Percentiles rank a stretch among this genome's conserved stretches.
These are phyloP conservation scores for Globisporangium lucens DNA, from an alignment of 352 stramenopile genomes.

Conservation along the genomic window DNA sequence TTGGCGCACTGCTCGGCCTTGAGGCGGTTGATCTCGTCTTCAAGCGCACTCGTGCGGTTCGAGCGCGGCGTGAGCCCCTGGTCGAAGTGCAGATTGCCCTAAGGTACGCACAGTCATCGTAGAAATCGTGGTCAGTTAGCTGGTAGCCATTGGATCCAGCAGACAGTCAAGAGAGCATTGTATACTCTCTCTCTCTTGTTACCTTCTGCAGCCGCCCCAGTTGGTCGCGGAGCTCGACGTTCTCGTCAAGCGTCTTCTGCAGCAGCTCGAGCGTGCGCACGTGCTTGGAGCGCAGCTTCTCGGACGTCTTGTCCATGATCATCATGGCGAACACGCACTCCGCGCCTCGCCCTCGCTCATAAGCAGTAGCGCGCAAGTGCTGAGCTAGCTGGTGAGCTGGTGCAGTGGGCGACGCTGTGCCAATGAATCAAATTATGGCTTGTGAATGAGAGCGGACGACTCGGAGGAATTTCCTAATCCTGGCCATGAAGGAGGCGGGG, in stretches of 20 bases:
- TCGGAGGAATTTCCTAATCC: too few relatives aligned
- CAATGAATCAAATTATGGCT: too few relatives aligned
- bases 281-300: constrained; percentile 76
- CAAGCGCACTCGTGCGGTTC: constrained; percentile 45
- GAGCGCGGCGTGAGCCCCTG: constrained; percentile 30
- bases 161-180: not conserved
- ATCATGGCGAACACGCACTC: constrained; percentile 24
- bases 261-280: constrained; percentile 75
- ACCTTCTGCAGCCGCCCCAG: constrained; percentile 53
- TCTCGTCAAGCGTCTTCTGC: constrained; percentile 78
- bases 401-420: too few relatives aligned
- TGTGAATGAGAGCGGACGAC: too few relatives aligned
- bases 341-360: not conserved
- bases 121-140: too few relatives aligned
- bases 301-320: constrained; percentile 57
- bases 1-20: constrained; percentile 41
- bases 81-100: constrained; percentile 47
- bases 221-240: constrained; percentile 56
- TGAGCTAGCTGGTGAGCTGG: too few relatives aligned
- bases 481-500: too few relatives aligned
- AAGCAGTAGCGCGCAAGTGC: too few relatives aligned
- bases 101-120: not conserved
- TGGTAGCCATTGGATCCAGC: not conserved
- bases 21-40: constrained; percentile 57
- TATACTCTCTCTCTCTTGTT: not conserved